Base-by-base conservation (phyloP, 331 rosid genomes). In the Rhamnella rubrinervis region DNA sequence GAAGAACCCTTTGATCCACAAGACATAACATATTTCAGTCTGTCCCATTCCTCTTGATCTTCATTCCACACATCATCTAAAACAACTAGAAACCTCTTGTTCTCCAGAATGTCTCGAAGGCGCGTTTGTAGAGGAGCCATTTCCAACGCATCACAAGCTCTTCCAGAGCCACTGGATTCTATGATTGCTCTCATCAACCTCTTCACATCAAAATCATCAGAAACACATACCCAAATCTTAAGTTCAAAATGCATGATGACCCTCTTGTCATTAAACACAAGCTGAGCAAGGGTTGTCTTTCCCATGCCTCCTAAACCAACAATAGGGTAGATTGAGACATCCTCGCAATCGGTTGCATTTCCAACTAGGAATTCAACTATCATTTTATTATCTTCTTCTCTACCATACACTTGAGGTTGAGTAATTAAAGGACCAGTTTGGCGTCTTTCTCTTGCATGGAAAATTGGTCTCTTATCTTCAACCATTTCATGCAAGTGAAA, bases 241-340 rank as follows among this genome's bases (percentile, higher is more conserved):
- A 55, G 31, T 9, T 67, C 71, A 35, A 67, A 67, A 17, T 67
- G 71, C 26, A n/a, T 25, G n/a, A 16, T 52, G 6, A 78, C 69
- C 21, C 70, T 73, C 0, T 28, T 18, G 35, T 81, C 80, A 59
- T 78, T 82, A 55, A 65, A 78, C 4, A 66, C 47, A 1, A 70
- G 38, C 40, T 82, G 79, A 52, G 89, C 86, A 66, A 81, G 73
- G 3, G 89, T 82, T 8, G 86, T 85, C 70, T 82, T 86, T 57
- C 92, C 92, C n/a, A 82, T 67, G 26, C 85, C 92, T 0, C 84
- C 84, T 82, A 87, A 68, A 4, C 80, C 80, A 1, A 73, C 75
- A 14, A 81, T 65, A 39, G 77, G 59, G 68, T 59, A 53, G 2
- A 73, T 63, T 5, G 74, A 66, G 8, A 76, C 5, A 17, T 31